Evolutionary conservation across 768 basidiomycete genomes (phyloP), one percentile per base, ranked within the genome.

Genomic region (Hygrophorus pudorinus): DNA sequence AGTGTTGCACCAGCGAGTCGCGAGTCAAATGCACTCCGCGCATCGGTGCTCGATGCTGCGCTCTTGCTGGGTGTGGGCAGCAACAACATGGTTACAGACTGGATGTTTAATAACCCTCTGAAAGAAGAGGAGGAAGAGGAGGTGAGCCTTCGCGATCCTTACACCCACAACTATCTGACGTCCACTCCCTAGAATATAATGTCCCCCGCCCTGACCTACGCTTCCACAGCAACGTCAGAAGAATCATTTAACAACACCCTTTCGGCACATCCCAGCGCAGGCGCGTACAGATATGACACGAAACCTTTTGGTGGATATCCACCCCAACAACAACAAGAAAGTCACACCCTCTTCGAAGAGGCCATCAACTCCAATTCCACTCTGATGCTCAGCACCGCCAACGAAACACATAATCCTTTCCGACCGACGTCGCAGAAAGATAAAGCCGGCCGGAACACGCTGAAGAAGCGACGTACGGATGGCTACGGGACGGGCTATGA

Each of bases 31-130:
- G 58, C 72, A 11, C 65, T 85, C 14, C 73, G 84, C 12, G 82
- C 84, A 1, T 85, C 82, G 12, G 82, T 86, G 17, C 72, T 85
- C 32, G 81, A 86, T 54, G 79, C 71, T 5, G 84, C 83, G 5
- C 67, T 85, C 31, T 65, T 82, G 56, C 71, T 86, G 10, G 84
- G 84, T 2, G 56, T 85, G 14, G 72, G 73, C 27, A 69, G 61
- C 28, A 82, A 73, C 48, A 65, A 70, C 13, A 67, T 75, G 20
- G 75, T 85, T 14, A 72, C 80, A 4, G 66, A 79, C 48, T 83
- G 83, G 78, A 82, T 86, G 56, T 85, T 85, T 59, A 78, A 74
- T 46, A 76, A 79, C 37, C 62, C 77, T 1, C 51, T 75, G 20
- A 64, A 67, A 33, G 79, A 73, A 48, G 80, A 78, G 45, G 74